Evolutionary conservation across 331 rosid genomes (phyloP).

Genomic region (Erythrophleum ivorense): DNA sequence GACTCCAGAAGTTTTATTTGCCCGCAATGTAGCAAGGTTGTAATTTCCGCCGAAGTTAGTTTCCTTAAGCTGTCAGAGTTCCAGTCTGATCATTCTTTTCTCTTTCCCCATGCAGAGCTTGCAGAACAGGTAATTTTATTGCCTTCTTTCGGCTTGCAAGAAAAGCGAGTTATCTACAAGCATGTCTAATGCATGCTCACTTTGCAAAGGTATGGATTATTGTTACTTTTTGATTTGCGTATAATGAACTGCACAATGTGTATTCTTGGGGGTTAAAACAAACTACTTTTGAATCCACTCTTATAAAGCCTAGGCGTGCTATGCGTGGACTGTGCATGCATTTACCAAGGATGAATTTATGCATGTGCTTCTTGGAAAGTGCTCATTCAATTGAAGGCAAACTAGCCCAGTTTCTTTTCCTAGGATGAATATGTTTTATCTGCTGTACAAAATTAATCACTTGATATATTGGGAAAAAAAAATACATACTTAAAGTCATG

Average conservation of each 20-base stretch:
- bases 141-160: slow-evolving; percentile 91
- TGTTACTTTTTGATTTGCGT: slow-evolving; percentile 37
- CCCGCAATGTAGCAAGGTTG: slow-evolving; percentile 94
- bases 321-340: slow-evolving; percentile 16
- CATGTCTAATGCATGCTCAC: slow-evolving; percentile 99
- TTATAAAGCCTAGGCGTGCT: slow-evolving; percentile 26
- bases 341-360: slow-evolving; percentile 31
- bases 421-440: slow-evolving; percentile 7
- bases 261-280: background rate
- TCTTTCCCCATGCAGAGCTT: slow-evolving; percentile 73
- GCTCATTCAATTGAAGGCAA: slow-evolving; percentile 24
- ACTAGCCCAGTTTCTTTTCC: slow-evolving; percentile 16
- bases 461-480: background rate
- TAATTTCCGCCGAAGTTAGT: slow-evolving; percentile 31
- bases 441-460: slow-evolving; percentile 21
- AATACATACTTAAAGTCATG: slow-evolving; percentile 20
- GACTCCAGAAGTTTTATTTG: slow-evolving; percentile 87
- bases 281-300: slow-evolving; percentile 34
- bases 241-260: background rate
- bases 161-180: slow-evolving; percentile 95
- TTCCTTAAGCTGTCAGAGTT: slow-evolving; percentile 26
- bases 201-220: slow-evolving; percentile 79
- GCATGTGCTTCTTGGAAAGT: slow-evolving; percentile 36
- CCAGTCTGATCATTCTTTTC: slow-evolving; percentile 38
- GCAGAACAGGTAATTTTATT: slow-evolving; percentile 88